Evolutionary conservation across 306 rosid species (phyloP).

Genomic region (Rosa chinensis): DNA sequence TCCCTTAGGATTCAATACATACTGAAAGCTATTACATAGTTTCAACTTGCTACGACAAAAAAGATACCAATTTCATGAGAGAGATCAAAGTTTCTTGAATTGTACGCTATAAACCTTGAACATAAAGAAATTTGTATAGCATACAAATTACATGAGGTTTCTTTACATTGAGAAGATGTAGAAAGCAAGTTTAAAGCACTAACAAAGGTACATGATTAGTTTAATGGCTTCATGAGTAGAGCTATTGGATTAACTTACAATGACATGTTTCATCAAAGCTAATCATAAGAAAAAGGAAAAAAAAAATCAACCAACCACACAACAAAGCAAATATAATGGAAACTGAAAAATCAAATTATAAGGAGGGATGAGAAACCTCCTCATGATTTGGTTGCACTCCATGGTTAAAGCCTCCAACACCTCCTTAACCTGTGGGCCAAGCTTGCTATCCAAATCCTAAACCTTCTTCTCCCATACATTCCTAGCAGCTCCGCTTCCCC

Average conservation of each 20-base stretch:
- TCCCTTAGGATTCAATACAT: too few species aligned
- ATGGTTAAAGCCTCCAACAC: conserved; percentile 53
- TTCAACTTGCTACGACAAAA: too few species aligned
- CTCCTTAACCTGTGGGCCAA: conserved; percentile 60
- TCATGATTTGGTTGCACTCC: conserved; percentile 75
- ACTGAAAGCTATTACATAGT: too few species aligned
- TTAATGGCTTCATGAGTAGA: neutral
- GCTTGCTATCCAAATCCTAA: conserved; percentile 60
- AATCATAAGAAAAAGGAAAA: neutral
- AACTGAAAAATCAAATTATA: neutral
- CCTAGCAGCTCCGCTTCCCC: conserved; percentile 67
- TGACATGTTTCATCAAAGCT: neutral
- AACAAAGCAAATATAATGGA: neutral
- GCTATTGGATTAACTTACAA: too few species aligned
- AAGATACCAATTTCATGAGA: too few species aligned
- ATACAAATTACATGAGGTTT: neutral
- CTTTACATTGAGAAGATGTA: neutral
- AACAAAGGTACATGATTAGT: neutral
- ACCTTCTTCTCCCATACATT: conserved; percentile 74
- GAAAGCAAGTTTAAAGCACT: neutral
- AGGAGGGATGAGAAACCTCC: conserved; percentile 42
- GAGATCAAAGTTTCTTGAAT: too few species aligned
- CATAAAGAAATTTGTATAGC: too few species aligned
- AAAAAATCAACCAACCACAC: neutral
- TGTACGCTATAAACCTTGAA: too few species aligned